A percentile compares a stretch with the other conserved stretches of the same genome.
These are phyloP conservation scores for Aspergillus steynii DNA, from an alignment of 495 filamentous ascomycete species.

Conservation along the genomic window DNA sequence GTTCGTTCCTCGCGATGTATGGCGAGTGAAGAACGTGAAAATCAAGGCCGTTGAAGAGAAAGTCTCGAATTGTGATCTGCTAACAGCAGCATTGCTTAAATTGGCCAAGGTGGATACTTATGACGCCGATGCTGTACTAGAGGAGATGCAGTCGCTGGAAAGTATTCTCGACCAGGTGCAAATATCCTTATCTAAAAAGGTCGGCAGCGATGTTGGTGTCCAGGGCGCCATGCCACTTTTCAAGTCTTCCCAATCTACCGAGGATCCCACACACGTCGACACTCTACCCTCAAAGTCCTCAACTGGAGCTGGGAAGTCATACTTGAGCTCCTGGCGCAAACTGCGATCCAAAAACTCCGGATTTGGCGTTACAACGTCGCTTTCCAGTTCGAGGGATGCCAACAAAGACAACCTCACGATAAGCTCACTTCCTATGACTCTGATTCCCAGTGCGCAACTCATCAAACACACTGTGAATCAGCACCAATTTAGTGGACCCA, in stretches of 20 bases:
- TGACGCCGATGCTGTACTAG: slow-evolving; percentile 86
- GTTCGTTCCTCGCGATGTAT: slow-evolving; percentile 89
- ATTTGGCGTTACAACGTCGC: slow-evolving; percentile 44
- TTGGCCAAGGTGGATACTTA: slow-evolving; percentile 80
- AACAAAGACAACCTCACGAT: slow-evolving; percentile 63
- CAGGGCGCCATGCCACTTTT: slow-evolving; percentile 67
- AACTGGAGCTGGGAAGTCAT: slow-evolving; percentile 65
- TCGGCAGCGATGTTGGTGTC: slow-evolving; percentile 88
- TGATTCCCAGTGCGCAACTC: slow-evolving; percentile 55
- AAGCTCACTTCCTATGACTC: slow-evolving; percentile 81
- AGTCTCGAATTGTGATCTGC: slow-evolving; percentile 85
- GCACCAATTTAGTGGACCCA: slow-evolving; percentile 75
- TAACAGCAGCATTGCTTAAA: slow-evolving; percentile 87
- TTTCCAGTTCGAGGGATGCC: slow-evolving; percentile 44
- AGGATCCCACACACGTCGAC: slow-evolving; percentile 42
- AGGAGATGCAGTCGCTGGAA: slow-evolving; percentile 96
- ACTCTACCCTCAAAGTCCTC: slow-evolving; percentile 50
- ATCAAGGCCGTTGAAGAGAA: slow-evolving; percentile 90
- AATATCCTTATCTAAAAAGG: slow-evolving; percentile 70
- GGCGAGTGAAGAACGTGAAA: slow-evolving; percentile 92
- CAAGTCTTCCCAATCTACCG: slow-evolving; percentile 55
- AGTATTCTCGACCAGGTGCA: slow-evolving; percentile 84
- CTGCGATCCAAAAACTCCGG: slow-evolving; percentile 82
- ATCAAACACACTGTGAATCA: slow-evolving; percentile 67
- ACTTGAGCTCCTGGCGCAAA: slow-evolving; percentile 75